Evolutionary conservation across 1,284 basidiomycete species (phyloP).

Genomic region (Retiboletus flavoniger): DNA sequence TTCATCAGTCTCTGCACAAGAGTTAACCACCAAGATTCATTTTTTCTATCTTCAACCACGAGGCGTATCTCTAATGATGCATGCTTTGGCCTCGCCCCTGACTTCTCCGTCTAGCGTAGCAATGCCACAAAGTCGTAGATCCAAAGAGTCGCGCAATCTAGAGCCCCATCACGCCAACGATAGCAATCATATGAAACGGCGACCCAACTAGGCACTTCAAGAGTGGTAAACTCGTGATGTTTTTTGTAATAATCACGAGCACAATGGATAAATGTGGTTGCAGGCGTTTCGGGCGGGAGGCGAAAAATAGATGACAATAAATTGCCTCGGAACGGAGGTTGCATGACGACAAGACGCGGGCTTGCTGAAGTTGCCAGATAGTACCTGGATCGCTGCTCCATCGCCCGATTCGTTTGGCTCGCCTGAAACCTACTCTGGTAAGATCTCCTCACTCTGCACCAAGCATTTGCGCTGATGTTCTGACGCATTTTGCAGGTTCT

Average conservation of each 20-base stretch:
- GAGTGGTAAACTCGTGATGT: not conserved
- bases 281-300: constrained; percentile 26
- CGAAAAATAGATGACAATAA: constrained; percentile 23
- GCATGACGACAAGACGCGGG: constrained; percentile 10
- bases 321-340: constrained; percentile 32
- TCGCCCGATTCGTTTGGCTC: too few relatives aligned
- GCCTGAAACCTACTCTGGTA: too few relatives aligned
- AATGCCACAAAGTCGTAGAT: constrained; percentile 21
- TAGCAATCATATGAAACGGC: constrained; percentile 33
- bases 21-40: too few relatives aligned
- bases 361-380: too few relatives aligned
- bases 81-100: constrained; percentile 35
- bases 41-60: too few relatives aligned
- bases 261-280: constrained; percentile 16
- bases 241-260: constrained; percentile 8
- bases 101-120: constrained; percentile 29
- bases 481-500: too few relatives aligned
- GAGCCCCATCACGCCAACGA: constrained; percentile 36
- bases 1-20: too few relatives aligned
- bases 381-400: not conserved
- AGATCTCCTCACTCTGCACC: too few relatives aligned
- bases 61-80: constrained; percentile 30
- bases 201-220: constrained; percentile 10
- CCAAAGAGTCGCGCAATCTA: constrained; percentile 34
- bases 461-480: too few relatives aligned